Conservation (phyloP, 768 basidiomycete species). For the Termitomyces sp. region DNA sequence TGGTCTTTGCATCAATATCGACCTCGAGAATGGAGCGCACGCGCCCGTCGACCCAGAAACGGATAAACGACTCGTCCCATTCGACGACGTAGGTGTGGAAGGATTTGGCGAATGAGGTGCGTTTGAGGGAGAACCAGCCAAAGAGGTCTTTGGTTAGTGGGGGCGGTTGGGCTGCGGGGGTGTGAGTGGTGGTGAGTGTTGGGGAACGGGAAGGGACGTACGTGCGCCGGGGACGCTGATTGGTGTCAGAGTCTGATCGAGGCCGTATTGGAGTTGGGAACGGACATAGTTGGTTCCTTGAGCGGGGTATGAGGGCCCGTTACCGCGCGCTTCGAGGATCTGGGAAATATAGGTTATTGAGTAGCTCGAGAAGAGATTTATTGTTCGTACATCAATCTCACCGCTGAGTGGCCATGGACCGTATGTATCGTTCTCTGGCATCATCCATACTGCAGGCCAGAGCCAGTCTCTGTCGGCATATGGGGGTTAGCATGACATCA, state of each 20-base stretch:
- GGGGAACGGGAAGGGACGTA: not conserved
- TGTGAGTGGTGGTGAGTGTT: too few species aligned
- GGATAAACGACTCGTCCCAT: conserved; percentile 68
- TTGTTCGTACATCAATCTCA: conserved; percentile 36
- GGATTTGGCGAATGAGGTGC: conserved; percentile 38
- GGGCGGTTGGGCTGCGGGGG: not conserved
- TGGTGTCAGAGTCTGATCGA: conserved; percentile 14
- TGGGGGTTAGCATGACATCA: not conserved
- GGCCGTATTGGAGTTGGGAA: conserved; percentile 67
- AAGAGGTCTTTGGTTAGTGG: conserved; percentile 15
- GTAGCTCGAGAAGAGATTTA: conserved; percentile 1
- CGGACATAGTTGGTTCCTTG: conserved; percentile 58
- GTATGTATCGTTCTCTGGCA: conserved; percentile 57
- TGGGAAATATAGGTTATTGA: conserved; percentile 26
- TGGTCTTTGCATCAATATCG: conserved; percentile 38
- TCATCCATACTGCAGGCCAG: conserved; percentile 75
- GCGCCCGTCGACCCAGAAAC: conserved; percentile 71
- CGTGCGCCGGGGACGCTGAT: conserved; percentile 7
- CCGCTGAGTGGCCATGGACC: conserved; percentile 58
- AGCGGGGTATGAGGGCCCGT: conserved; percentile 42
- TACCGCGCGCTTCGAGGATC: conserved; percentile 59
- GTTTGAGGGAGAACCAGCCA: conserved; percentile 54
- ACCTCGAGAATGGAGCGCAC: conserved; percentile 59
- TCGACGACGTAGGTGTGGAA: conserved; percentile 78
- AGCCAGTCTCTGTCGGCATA: conserved; percentile 46